Evolutionary conservation across 768 basidiomycete genomes (phyloP).

Genomic region (Panaeolus cyanescens): DNA sequence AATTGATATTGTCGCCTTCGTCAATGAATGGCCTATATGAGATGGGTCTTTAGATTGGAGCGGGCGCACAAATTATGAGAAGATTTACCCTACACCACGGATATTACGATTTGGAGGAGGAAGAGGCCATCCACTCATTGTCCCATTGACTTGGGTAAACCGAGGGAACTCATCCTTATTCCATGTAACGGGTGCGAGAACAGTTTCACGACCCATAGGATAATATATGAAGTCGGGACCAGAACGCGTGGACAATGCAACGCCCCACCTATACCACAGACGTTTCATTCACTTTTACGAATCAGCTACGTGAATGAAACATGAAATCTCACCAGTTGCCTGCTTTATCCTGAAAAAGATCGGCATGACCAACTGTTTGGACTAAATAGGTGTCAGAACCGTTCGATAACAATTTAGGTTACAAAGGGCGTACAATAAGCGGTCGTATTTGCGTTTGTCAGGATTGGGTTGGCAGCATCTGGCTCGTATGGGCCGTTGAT

Average conservation of each 20-base stretch:
- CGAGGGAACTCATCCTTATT: slow-evolving; percentile 25
- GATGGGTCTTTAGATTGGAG: not conserved
- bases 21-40: slow-evolving; percentile 16
- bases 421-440: slow-evolving; percentile 13
- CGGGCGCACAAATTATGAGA: not conserved
- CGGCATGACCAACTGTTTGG: slow-evolving; percentile 40
- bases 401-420: not conserved
- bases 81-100: slow-evolving; percentile 10
- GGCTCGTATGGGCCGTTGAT: slow-evolving; percentile 20
- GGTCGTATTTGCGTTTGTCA: slow-evolving; percentile 27
- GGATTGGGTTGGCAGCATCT: slow-evolving; percentile 28
- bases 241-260: slow-evolving; percentile 23
- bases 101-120: slow-evolving; percentile 10
- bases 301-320: slow-evolving; percentile 11
- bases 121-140: slow-evolving; percentile 22
- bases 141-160: slow-evolving; percentile 20
- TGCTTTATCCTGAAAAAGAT: slow-evolving; percentile 31
- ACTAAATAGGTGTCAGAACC: slow-evolving; percentile 15
- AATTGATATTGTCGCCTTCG: slow-evolving; percentile 22
- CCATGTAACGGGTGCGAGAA: slow-evolving; percentile 34
- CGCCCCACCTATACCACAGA: slow-evolving; percentile 20
- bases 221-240: slow-evolving; percentile 27
- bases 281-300: not conserved
- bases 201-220: slow-evolving; percentile 37
- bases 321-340: slow-evolving; percentile 29